phyloP scores from a whole-genome alignment of 2,329 filamentous ascomycete species.

The Amphichorda felina region DNA sequence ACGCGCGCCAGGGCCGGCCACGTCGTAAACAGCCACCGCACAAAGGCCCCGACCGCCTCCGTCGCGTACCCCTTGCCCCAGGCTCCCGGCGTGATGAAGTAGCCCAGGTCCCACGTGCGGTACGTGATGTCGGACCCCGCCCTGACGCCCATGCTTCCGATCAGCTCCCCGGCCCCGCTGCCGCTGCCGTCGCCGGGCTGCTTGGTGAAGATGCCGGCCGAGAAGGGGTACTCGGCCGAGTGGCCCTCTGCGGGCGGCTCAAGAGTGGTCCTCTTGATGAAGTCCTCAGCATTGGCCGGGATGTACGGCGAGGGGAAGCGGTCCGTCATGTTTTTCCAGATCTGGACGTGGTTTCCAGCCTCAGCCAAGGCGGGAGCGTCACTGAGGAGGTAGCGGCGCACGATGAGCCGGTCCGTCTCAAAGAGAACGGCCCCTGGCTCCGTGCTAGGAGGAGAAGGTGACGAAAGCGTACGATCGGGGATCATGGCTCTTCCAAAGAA shows the following conservation, averaged over 20 bases:
- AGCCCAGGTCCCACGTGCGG: slow-evolving; percentile 34
- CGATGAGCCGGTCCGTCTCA: slow-evolving; percentile 20
- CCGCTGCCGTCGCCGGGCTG: background rate
- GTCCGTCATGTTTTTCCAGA: slow-evolving; percentile 27
- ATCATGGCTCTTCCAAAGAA: background rate
- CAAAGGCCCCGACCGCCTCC: slow-evolving; percentile 24
- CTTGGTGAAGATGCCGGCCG: slow-evolving; percentile 24
- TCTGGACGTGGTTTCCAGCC: slow-evolving; percentile 23
- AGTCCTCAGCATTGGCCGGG: slow-evolving; percentile 22
- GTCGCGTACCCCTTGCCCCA: slow-evolving; percentile 35
- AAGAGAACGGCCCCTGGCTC: slow-evolving; percentile 16
- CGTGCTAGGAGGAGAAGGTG: slow-evolving; percentile 12
- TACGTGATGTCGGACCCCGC: slow-evolving; percentile 23
- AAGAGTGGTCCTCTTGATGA: slow-evolving; percentile 14
- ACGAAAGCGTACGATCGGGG: slow-evolving; percentile 5
- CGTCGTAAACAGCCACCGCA: slow-evolving; percentile 29
- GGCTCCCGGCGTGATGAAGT: slow-evolving; percentile 27
- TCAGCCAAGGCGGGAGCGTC: slow-evolving; percentile 23
- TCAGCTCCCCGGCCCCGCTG: slow-evolving; percentile 1
- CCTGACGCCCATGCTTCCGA: slow-evolving; percentile 29
- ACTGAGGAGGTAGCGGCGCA: slow-evolving; percentile 24
- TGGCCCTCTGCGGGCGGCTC: slow-evolving; percentile 5
- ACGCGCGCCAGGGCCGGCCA: slow-evolving; percentile 27
- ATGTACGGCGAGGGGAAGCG: slow-evolving; percentile 34
- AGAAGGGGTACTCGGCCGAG: slow-evolving; percentile 10